Percentiles rank a stretch among this genome's conserved stretches.
phyloP scores from a whole-genome alignment of 1,139 yeast species.

The Yamadazyma atmosphaerica region DNA sequence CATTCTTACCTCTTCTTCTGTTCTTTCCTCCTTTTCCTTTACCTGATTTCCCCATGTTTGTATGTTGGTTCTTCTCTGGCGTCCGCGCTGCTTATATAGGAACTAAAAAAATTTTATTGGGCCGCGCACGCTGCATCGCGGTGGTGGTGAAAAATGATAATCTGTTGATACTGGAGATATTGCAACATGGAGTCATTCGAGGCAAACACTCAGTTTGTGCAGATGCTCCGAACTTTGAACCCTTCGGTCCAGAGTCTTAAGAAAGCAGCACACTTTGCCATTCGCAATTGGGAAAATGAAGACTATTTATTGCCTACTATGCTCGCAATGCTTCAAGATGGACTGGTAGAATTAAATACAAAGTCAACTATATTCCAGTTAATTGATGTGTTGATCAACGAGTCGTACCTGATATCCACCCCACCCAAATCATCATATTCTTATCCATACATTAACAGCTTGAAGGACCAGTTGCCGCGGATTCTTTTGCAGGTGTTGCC shows the following conservation, averaged over 20 bases:
- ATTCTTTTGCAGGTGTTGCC: slow-evolving; percentile 55
- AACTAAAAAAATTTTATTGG: slow-evolving; percentile 1
- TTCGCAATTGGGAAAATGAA: slow-evolving; percentile 57
- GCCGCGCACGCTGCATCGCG: neutral
- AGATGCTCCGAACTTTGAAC: slow-evolving; percentile 56
- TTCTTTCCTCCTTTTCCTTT: slow-evolving; percentile 73
- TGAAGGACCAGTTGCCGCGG: slow-evolving; percentile 42
- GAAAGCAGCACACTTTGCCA: slow-evolving; percentile 59
- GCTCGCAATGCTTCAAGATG: slow-evolving; percentile 60
- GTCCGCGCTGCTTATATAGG: neutral
- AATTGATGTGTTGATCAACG: slow-evolving; percentile 56
- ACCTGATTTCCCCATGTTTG: slow-evolving; percentile 50
- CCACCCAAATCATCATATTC: slow-evolving; percentile 33
- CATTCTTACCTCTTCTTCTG: slow-evolving; percentile 99
- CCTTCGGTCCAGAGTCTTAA: slow-evolving; percentile 61
- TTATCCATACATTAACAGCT: slow-evolving; percentile 47
- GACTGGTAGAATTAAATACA: slow-evolving; percentile 51
- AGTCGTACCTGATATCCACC: slow-evolving; percentile 33
- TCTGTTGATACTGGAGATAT: too few species aligned
- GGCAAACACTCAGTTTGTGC: slow-evolving; percentile 68
- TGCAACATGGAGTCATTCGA: slow-evolving; percentile 90
- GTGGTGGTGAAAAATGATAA: too few species aligned
- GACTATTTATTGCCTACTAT: slow-evolving; percentile 76
- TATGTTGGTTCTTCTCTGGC: neutral
- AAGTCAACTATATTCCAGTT: slow-evolving; percentile 70